A percentile compares a stretch with the other conserved stretches of the same genome.
phyloP scores from a whole-genome alignment of 2,329 filamentous ascomycete species.

The Beauveria asiatica region DNA sequence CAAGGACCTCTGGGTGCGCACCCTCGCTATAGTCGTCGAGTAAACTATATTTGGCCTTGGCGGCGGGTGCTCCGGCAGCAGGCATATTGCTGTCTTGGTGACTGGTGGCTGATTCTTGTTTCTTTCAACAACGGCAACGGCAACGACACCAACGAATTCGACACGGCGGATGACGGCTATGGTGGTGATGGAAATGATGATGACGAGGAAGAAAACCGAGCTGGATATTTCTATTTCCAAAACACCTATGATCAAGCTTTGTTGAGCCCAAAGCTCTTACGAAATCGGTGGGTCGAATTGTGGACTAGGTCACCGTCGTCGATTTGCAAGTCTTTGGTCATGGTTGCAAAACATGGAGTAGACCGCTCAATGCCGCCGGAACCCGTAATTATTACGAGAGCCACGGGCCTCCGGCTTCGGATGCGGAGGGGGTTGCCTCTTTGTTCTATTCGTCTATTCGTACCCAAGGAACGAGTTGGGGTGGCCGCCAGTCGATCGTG shows the following conservation, averaged over 20 bases:
- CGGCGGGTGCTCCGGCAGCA: slow-evolving; percentile 9
- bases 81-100: neutral
- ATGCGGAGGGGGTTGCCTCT: neutral
- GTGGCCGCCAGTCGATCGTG: neutral
- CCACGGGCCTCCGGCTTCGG: slow-evolving; percentile 8
- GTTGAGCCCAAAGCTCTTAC: slow-evolving; percentile 6
- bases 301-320: slow-evolving; percentile 5
- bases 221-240: neutral
- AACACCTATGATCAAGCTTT: neutral
- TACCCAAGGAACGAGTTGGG: neutral
- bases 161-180: neutral
- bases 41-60: slow-evolving; percentile 31
- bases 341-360: neutral
- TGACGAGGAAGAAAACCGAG: neutral
- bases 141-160: too few species aligned
- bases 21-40: slow-evolving; percentile 45
- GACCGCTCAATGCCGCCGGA: slow-evolving; percentile 11
- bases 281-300: slow-evolving; percentile 11
- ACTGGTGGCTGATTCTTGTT: neutral
- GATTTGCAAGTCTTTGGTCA: neutral
- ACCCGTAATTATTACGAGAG: slow-evolving; percentile 6
- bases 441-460: neutral
- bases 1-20: slow-evolving; percentile 39
- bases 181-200: neutral
- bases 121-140: neutral